phyloP scores from a whole-genome alignment of 164 flowering plant species.

The Nymphaea thermarum region DNA sequence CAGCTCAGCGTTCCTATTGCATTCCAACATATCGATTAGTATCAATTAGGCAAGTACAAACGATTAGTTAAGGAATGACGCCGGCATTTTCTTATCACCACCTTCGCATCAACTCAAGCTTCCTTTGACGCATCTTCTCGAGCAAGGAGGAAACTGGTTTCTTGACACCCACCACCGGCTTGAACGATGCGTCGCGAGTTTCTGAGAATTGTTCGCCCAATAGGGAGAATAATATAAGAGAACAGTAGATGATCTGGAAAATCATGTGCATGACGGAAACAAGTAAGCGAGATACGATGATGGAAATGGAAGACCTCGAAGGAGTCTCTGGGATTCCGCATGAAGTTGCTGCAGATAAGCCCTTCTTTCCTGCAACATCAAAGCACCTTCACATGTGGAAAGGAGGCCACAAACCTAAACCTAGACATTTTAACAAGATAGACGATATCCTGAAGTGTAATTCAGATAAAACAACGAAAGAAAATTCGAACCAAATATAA shows the following conservation, averaged over 20 bases:
- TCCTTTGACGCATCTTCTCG: constrained; percentile 75
- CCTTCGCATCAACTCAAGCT: constrained; percentile 57
- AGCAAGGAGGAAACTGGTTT: constrained; percentile 78
- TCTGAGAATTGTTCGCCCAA: constrained; percentile 22
- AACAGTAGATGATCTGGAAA: neutral
- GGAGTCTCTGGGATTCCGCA: constrained; percentile 68
- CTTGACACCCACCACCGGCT: constrained; percentile 47
- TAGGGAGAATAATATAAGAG: neutral
- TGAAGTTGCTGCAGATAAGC: constrained; percentile 40
- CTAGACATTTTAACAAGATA: neutral
- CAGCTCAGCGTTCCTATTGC: neutral
- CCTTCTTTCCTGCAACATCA: constrained; percentile 44
- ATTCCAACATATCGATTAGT: neutral
- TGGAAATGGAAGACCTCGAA: constrained; percentile 44
- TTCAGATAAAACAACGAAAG: neutral
- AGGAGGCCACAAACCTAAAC: neutral
- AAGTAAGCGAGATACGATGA: neutral
- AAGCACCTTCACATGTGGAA: neutral
- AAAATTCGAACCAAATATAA: constrained; percentile 3
- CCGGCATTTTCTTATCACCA: constrained; percentile 7
- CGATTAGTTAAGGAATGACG: neutral
- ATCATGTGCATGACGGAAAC: neutral
- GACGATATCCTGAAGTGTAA: neutral
- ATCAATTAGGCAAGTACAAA: neutral
- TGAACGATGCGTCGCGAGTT: constrained; percentile 62